Percentiles rank a stretch among this genome's conserved stretches.
Conservation (phyloP, 345 rosid genomes). For the Citrus sinensis region DNA sequence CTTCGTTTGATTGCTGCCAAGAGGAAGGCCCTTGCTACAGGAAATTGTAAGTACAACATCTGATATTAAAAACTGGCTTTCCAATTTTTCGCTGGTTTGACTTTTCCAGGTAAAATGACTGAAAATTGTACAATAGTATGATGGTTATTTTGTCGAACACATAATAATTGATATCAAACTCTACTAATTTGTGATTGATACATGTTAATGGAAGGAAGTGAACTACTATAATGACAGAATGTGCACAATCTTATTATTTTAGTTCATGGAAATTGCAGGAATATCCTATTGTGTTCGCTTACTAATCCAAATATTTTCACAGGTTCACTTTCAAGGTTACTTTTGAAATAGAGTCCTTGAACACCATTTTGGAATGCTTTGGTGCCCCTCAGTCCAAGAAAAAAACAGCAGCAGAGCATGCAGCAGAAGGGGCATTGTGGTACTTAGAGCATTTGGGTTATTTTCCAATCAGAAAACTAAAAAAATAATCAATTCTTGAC, state of each 20-base stretch:
- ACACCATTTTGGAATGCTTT: constrained; percentile 40
- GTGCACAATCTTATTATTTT: background rate
- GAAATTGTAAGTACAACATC: constrained; percentile 36
- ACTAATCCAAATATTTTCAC: background rate
- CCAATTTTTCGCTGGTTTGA: background rate
- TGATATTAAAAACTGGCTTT: background rate
- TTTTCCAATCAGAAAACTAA: constrained; percentile 6
- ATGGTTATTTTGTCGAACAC: background rate
- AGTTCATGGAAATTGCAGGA: background rate
- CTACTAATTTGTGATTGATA: background rate
- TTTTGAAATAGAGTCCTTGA: constrained; percentile 24
- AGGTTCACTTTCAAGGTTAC: constrained; percentile 46
- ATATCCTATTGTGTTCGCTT: background rate
- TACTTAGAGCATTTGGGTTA: constrained; percentile 45
- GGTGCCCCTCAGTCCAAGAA: constrained; percentile 39
- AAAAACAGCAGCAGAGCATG: constrained; percentile 59
- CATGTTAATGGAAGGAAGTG: background rate
- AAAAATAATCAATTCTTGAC: background rate
- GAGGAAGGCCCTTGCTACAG: constrained; percentile 48
- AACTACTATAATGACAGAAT: background rate
- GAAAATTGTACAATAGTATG: background rate
- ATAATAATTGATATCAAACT: background rate
- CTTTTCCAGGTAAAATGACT: background rate
- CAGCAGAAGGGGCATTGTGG: constrained; percentile 75
- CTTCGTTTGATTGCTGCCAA: constrained; percentile 42